Conservation (phyloP, 78 protist genomes). For the Neovahlkampfia damariscottae region DNA sequence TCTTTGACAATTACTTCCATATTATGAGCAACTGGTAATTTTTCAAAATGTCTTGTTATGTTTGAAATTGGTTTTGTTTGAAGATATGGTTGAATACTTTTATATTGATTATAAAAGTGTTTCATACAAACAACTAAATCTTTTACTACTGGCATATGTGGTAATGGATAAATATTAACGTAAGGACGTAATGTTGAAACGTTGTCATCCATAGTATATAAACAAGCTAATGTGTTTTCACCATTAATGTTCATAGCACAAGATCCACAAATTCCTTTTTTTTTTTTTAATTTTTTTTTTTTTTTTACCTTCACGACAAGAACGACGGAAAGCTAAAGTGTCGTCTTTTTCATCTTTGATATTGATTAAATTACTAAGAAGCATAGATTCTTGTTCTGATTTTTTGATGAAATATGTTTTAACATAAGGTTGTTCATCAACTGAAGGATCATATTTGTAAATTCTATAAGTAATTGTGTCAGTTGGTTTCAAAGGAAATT, state of each 20-base stretch:
- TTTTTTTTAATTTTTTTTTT: too few relatives aligned
- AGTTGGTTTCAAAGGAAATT: too few relatives aligned
- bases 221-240: constrained; percentile 76
- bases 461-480: too few relatives aligned
- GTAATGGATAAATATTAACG: constrained; percentile 68
- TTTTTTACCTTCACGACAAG: constrained; percentile 82
- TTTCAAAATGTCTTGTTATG: neutral
- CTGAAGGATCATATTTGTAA: neutral
- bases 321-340: constrained; percentile 75
- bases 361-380: constrained; percentile 60
- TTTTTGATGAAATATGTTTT: neutral
- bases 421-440: neutral
- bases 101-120: constrained; percentile 67
- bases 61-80: neutral
- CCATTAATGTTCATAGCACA: constrained; percentile 87
- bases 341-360: constrained; percentile 72
- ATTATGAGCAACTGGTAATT: neutral
- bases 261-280: constrained; percentile 86
- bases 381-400: constrained; percentile 63
- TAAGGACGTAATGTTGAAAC: neutral
- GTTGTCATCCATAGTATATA: constrained; percentile 28
- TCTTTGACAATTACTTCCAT: neutral
- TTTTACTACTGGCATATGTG: constrained; percentile 80
- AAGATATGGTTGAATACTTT: constrained; percentile 58
- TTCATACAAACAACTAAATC: constrained; percentile 67